Base-by-base conservation (phyloP, 768 basidiomycete genomes). In the Pleurotus citrinopileatus region DNA sequence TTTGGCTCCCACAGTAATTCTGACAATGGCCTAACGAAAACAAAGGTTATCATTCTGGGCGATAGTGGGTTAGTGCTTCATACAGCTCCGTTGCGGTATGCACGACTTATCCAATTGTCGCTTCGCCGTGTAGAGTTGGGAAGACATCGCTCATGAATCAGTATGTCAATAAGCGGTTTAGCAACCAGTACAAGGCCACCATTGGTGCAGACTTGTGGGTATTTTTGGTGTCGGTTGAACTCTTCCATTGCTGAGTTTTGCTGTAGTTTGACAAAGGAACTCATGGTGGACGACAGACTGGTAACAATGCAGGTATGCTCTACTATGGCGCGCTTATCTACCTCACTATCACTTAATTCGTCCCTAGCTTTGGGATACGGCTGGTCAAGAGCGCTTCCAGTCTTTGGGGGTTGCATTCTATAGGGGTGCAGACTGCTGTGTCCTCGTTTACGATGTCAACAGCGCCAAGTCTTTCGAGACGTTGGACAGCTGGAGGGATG, bases 131-230 rank as follows among this genome's bases (percentile, higher is more conserved):
- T 63, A 95, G 95, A 55, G 96, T 98, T 70, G 96, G 95, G 38
- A 98, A 98, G 88, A 98, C 97, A 37, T 98, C 96, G 25, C 88
- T 99, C 64, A 99, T 99, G 97, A 98, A 98, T 78, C 97, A 99
- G 75, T 98, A 97, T 77, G 97, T 99, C 60, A 98, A 98, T 84
- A 98, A 98, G 73, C 89, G 97, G 58, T 99, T 98, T 73, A 94
- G 91, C 71, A 97, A 95, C 75, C 96, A 98, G 75, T 99, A 99
- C 83, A 98, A 98, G 76, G 97, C 97, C 15, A 98, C 97, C 58
- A 96, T 96, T 67, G 94, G 94, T 55, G 94, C 94, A 56, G 93
- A 95, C 81, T 95, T 95, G 91, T 93, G 73, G 19, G 48, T 12
- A 46, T 45, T 42, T 50, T 45, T 55, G 60, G 40, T 52, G 44